Evolutionary conservation across 805 yeast species (phyloP).

Genomic region (Lipomyces sp.): DNA sequence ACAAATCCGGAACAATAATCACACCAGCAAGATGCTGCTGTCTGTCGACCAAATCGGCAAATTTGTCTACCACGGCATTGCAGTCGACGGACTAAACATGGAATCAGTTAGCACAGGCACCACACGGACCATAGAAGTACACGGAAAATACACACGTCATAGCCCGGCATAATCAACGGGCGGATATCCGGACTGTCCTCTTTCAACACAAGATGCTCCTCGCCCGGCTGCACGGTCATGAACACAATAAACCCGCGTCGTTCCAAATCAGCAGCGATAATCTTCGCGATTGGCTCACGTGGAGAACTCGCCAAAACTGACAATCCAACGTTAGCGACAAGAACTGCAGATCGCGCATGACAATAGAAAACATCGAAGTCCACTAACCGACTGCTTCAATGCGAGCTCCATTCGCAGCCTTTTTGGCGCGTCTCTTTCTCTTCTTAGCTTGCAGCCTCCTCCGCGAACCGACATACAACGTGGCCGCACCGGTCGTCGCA

Average conservation of each 20-base stretch:
- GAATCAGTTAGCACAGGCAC: neutral
- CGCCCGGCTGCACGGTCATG: slow-evolving; percentile 61
- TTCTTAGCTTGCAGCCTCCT: slow-evolving; percentile 6
- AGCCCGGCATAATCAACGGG: slow-evolving; percentile 50
- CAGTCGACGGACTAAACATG: slow-evolving; percentile 17
- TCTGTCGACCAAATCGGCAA: slow-evolving; percentile 24
- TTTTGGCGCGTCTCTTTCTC: slow-evolving; percentile 55
- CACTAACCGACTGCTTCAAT: slow-evolving; percentile 56
- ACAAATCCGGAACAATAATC: slow-evolving; percentile 65
- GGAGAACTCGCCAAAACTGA: slow-evolving; percentile 69
- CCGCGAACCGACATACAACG: slow-evolving; percentile 7
- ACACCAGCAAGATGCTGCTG: slow-evolving; percentile 59
- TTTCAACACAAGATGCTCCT: slow-evolving; percentile 48
- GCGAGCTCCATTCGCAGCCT: slow-evolving; percentile 66
- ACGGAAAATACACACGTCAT: slow-evolving; percentile 13
- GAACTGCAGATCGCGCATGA: neutral
- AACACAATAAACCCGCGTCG: slow-evolving; percentile 78
- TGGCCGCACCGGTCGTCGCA: slow-evolving; percentile 15
- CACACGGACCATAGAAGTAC: neutral
- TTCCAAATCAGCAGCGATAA: slow-evolving; percentile 70
- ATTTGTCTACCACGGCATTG: slow-evolving; percentile 23
- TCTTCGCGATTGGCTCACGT: slow-evolving; percentile 64
- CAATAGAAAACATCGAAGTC: neutral
- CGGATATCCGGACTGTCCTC: slow-evolving; percentile 69
- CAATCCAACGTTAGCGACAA: neutral